Percentiles rank a stretch among this genome's conserved stretches.
These are phyloP conservation scores for Neurospora sublineolata DNA, from an alignment of 495 filamentous ascomycete species.

Conservation along the genomic window DNA sequence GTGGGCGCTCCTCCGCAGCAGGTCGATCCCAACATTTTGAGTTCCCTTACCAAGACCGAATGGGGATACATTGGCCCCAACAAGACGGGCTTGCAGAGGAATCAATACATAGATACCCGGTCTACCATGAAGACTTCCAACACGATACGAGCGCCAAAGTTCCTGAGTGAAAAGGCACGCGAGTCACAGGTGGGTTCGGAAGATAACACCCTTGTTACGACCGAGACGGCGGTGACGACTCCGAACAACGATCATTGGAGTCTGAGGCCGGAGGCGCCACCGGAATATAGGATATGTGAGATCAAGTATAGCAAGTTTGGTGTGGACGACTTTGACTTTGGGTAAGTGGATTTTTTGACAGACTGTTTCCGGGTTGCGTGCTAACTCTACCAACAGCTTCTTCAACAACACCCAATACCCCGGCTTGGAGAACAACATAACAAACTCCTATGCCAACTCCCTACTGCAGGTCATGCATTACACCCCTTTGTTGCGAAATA, in stretches of 20 bases:
- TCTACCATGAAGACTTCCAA: conserved; percentile 41
- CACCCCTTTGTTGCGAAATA: conserved; percentile 76
- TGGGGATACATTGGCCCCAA: conserved; percentile 68
- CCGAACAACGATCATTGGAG: conserved; percentile 47
- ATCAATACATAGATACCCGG: conserved; percentile 78
- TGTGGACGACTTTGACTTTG: conserved; percentile 95
- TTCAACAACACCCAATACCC: conserved; percentile 89
- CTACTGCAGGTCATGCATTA: conserved; percentile 86
- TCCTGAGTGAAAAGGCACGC: conserved; percentile 82
- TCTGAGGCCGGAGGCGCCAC: conserved; percentile 62
- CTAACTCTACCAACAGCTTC: conserved; percentile 41
- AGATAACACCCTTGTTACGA: conserved; percentile 37
- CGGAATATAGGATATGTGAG: conserved; percentile 80
- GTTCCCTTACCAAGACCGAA: conserved; percentile 54
- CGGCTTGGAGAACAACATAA: conserved; percentile 88
- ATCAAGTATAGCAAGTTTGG: conserved; percentile 97
- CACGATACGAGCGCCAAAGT: conserved; percentile 59
- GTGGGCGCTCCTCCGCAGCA: conserved; percentile 69
- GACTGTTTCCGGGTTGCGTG: neutral
- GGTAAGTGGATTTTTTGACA: conserved; percentile 39
- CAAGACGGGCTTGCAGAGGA: conserved; percentile 56
- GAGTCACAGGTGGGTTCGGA: conserved; percentile 45
- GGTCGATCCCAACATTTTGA: conserved; percentile 61
- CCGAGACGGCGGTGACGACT: conserved; percentile 52
- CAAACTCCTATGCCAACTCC: conserved; percentile 91